Base-by-base conservation (phyloP, 768 basidiomycete genomes). In the Serendipita vermifera region DNA sequence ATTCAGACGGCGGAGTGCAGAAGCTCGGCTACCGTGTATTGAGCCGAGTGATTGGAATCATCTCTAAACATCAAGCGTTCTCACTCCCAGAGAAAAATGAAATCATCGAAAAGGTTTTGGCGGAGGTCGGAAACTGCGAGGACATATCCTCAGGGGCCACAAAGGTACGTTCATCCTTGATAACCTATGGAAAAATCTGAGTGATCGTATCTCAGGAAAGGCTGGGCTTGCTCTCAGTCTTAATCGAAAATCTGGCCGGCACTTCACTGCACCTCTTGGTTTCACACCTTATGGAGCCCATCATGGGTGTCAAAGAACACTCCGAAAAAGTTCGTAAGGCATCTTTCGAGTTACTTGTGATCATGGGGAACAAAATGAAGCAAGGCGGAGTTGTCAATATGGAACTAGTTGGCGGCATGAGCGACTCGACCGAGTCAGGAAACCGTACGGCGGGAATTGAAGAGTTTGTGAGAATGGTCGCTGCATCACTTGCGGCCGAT, bases 381-480 rank as follows among this genome's bases (percentile, higher is more conserved):
- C 69, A 75, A 56, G 96, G 94, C 13, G 96, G 94, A 33, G 70
- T 83, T 6, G 87, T 97, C 31, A 82, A 81, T 66, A 75, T 85
- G 43, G 74, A 75, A 62, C 72, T 88, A 68, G 72, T 92, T 7
- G 83, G 88, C 59, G 88, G 81, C 13, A 90, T 91, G 84, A 84
- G 89, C 59, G 82, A 85, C 62, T 83, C 83, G 58, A 72, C 68
- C 27, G 71, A 67, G 20, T 70, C 68, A 22, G 75, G 77, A 64
- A 61, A 64, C 2, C 63, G 60, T 55, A 32, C 64, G 55, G 93
- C 91, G 0, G 87, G 68, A 63, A 76, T 93, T 40, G 83, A 90
- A 62, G 96, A 98, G 66, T 98, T 87, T 66, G 75, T 98, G 72
- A 99, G 87, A 2, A 98, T 99, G 93, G 74, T 97, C 27, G 88